These are phyloP conservation scores for Heterococcus sp. DNA, from an alignment of 108 stramenopile species.

Conservation along the genomic window DNA sequence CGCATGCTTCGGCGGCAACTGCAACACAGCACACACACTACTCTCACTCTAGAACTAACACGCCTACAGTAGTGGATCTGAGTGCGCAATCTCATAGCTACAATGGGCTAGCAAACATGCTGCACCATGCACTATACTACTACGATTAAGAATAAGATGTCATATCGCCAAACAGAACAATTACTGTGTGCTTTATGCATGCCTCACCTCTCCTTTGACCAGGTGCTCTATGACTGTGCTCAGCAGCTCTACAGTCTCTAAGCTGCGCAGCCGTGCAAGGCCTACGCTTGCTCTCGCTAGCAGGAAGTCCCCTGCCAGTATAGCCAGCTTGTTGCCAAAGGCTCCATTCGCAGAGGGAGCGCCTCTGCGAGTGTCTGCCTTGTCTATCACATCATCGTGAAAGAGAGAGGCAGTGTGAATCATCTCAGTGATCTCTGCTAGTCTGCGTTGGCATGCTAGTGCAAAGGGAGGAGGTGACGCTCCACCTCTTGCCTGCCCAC, in stretches of 20 bases:
- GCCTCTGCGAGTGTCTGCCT: slow-evolving; percentile 85
- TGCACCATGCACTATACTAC: too few species aligned
- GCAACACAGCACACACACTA: too few species aligned
- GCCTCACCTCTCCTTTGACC: slow-evolving; percentile 95
- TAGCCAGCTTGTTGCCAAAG: slow-evolving; percentile 98
- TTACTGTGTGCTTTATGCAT: slow-evolving; percentile 59
- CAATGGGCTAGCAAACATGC: too few species aligned
- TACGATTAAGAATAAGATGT: too few species aligned
- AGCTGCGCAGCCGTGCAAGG: slow-evolving; percentile 84
- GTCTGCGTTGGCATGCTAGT: slow-evolving; percentile 69
- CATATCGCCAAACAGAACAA: too few species aligned
- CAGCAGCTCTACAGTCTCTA: slow-evolving; percentile 91
- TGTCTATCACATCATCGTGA: slow-evolving; percentile 98
- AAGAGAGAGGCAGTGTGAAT: slow-evolving; percentile 95
- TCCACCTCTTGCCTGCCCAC: too few species aligned
- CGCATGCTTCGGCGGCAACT: too few species aligned
- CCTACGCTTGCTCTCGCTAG: slow-evolving; percentile 87
- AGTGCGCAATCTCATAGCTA: too few species aligned
- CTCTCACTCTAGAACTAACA: too few species aligned
- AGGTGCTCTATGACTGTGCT: slow-evolving; percentile 96
- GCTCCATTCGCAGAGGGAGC: slow-evolving; percentile 80
- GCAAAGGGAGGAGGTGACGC: background rate
- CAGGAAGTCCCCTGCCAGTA: slow-evolving; percentile 96
- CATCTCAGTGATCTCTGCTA: slow-evolving; percentile 97
- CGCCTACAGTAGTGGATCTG: too few species aligned